phyloP scores from a whole-genome alignment of 768 basidiomycete genomes.

The Pulveroboletus sp. region DNA sequence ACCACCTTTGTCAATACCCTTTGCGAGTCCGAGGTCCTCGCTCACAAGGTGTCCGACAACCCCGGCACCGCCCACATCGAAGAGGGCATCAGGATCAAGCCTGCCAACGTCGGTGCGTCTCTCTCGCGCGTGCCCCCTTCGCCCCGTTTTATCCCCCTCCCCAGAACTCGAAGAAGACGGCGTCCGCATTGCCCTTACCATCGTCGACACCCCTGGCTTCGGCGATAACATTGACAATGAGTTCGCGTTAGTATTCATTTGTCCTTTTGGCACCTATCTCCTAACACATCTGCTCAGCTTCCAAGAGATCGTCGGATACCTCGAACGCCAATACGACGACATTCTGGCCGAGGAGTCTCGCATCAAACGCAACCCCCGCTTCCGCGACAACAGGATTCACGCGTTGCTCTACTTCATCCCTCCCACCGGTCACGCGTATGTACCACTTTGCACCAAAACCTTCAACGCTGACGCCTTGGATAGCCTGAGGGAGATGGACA shows the following conservation, averaged over 20 bases:
- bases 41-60: slow-evolving; percentile 80
- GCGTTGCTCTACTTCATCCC: slow-evolving; percentile 97
- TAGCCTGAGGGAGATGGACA: slow-evolving; percentile 95
- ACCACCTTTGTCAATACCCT: slow-evolving; percentile 99
- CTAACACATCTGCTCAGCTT: slow-evolving; percentile 52
- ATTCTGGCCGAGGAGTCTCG: slow-evolving; percentile 97
- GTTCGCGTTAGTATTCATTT: slow-evolving; percentile 68
- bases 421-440: slow-evolving; percentile 95
- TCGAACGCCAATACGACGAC: slow-evolving; percentile 98
- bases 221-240: slow-evolving; percentile 99
- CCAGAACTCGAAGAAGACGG: slow-evolving; percentile 98
- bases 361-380: slow-evolving; percentile 99
- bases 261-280: slow-evolving; percentile 3
- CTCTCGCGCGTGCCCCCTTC: background rate
- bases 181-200: slow-evolving; percentile 94
- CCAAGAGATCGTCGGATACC: slow-evolving; percentile 92
- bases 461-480: background rate
- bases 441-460: slow-evolving; percentile 12
- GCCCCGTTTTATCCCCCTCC: slow-evolving; percentile 1
- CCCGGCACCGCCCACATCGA: slow-evolving; percentile 92
- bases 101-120: slow-evolving; percentile 77
- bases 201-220: slow-evolving; percentile 98
- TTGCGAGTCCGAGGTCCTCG: slow-evolving; percentile 89
- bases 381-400: slow-evolving; percentile 96
- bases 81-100: slow-evolving; percentile 92